Evolutionary conservation across 129 eudicot genomes (phyloP), one percentile per base, ranked within the genome.

Genomic region (Mikania micrantha): DNA sequence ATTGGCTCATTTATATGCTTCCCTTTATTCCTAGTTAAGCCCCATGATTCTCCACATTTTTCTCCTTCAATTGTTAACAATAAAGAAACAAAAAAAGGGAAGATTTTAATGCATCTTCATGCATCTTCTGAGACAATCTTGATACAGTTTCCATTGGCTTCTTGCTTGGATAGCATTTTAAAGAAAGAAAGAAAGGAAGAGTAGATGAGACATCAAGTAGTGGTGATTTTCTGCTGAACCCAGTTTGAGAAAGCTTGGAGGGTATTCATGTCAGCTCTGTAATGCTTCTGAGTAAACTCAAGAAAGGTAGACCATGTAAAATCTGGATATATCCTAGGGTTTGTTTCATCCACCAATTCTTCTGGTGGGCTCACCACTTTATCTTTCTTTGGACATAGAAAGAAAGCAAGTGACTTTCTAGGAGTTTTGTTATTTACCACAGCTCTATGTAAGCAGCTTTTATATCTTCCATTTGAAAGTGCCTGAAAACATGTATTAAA

Each of bases 201-300:
- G 17, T 12, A 44, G 61, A 64, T 50, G 17, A 22, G 31, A 22
- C 60, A 53, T 53, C 67, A 73, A 67, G 32, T 36, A 39, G 4
- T 60, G 54, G 15, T 48, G 11, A 65, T 61, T 60, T 65, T 66
- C 52, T 78, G 83, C 69, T 79, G 81, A 64, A 91, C 69, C 97
- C 96, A 91, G 13, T 65, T 74, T 17, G 90, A 87, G 84, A 91
- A 91, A 65, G 74, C 75, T 27, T 82, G 74, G 34, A 91, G 96
- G 34, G 97, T 91, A 64, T 88, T 88, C 88, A 85, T 83, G 74
- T 91, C 97, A 52, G 97, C 97, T 74, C 97, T 85, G 74, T 91
- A 85, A 77, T 91, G 96, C 58, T 81, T 87, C 81, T 91, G 96
- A 16, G 97, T 91, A 66, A 87, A 91, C 74, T 91, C 90, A 16